Evolutionary conservation across 179 eudicot genomes (phyloP).

Genomic region (Sideroxylon spinosum): DNA sequence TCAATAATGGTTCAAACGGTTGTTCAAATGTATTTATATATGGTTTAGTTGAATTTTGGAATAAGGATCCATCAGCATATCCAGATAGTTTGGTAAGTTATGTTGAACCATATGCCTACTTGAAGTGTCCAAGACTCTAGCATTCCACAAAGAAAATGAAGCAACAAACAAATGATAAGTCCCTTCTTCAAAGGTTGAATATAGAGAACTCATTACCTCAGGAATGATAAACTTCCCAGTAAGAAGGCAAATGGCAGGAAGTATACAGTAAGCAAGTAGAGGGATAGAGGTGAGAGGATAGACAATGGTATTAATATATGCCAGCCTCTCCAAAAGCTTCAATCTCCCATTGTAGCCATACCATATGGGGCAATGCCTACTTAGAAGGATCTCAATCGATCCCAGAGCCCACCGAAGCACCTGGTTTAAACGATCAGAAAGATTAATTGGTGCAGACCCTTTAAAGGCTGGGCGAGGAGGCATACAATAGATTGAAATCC

Average conservation of each 20-base stretch:
- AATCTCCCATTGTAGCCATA: constrained; percentile 75
- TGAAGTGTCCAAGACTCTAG: not conserved
- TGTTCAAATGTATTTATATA: not conserved
- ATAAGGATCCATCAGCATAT: not conserved
- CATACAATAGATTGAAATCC: constrained; percentile 88
- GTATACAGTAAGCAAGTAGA: constrained; percentile 69
- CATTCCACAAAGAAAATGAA: not conserved
- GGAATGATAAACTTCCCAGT: constrained; percentile 79
- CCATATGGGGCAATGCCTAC: constrained; percentile 95
- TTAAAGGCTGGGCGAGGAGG: constrained; percentile 85
- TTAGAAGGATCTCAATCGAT: constrained; percentile 73
- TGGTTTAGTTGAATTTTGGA: not conserved
- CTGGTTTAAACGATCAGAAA: constrained; percentile 89
- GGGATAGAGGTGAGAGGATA: constrained; percentile 86
- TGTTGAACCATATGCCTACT: not conserved
- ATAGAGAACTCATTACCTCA: constrained; percentile 31
- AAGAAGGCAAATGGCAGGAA: constrained; percentile 81
- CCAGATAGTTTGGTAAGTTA: not conserved
- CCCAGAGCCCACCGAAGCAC: constrained; percentile 95
- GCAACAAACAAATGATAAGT: not conserved
- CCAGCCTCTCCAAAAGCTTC: constrained; percentile 70
- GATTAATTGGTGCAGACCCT: constrained; percentile 96
- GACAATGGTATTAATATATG: constrained; percentile 81
- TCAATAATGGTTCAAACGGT: not conserved
- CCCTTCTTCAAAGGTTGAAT: not conserved